Evolutionary conservation across 345 rosid species (phyloP).

Genomic region (Pseudoturritis turrita): DNA sequence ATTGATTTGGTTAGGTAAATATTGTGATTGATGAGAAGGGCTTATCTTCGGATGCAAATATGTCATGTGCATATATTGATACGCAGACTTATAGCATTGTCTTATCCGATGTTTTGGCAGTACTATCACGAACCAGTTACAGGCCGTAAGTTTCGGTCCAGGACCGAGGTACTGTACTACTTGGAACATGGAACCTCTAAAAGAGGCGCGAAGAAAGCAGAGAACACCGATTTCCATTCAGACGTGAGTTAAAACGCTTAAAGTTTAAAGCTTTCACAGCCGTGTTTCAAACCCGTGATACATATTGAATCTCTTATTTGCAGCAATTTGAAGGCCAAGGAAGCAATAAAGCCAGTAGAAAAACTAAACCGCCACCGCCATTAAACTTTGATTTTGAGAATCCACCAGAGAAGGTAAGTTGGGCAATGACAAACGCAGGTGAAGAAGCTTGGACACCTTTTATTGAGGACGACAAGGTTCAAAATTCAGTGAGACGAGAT

Average conservation of each 20-base stretch:
- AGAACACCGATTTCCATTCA: slow-evolving; percentile 22
- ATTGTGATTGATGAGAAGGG: neutral
- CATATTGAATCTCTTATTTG: neutral
- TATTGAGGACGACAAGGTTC: slow-evolving; percentile 37
- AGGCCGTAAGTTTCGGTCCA: slow-evolving; percentile 39
- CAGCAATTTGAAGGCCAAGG: slow-evolving; percentile 36
- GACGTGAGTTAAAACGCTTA: slow-evolving; percentile 33
- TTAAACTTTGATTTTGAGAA: slow-evolving; percentile 44
- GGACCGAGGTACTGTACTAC: slow-evolving; percentile 30
- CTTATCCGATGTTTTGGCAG: slow-evolving; percentile 21
- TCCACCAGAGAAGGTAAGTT: slow-evolving; percentile 51
- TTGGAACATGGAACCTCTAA: slow-evolving; percentile 31
- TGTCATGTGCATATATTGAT: neutral
- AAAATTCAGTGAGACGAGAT: slow-evolving; percentile 32
- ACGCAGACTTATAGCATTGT: neutral
- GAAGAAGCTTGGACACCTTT: slow-evolving; percentile 49
- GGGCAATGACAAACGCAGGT: slow-evolving; percentile 38
- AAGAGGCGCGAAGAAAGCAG: slow-evolving; percentile 20
- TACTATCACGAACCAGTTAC: slow-evolving; percentile 37
- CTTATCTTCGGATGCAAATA: neutral
- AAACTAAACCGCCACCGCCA: slow-evolving; percentile 2
- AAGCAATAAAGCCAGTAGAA: slow-evolving; percentile 15
- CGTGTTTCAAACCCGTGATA: neutral
- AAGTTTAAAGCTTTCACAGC: neutral
- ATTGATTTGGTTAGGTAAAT: neutral